Evolutionary conservation across 176 grass and related monocot species (phyloP).

Genomic region (Triticum turgidum): DNA sequence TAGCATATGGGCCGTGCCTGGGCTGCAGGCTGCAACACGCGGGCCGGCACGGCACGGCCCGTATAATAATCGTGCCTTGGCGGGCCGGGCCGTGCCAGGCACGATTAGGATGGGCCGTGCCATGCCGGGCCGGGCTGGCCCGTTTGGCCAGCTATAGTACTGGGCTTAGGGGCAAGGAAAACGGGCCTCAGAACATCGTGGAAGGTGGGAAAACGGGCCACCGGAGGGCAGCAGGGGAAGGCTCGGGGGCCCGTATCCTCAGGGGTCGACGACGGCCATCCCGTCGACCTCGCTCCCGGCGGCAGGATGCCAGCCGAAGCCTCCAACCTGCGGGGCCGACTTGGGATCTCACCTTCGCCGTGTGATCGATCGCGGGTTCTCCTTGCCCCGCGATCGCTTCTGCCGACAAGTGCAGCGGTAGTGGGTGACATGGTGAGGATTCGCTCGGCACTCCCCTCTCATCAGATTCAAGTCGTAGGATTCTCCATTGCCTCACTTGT

Average conservation of each 20-base stretch:
- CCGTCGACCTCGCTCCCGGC: neutral
- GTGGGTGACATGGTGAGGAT: slow-evolving; percentile 9
- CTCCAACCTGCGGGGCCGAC: neutral
- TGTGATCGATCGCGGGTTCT: neutral
- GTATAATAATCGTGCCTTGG: too few relatives aligned
- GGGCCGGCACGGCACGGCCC: too few relatives aligned
- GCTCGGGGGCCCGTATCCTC: neutral
- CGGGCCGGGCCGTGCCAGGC: too few relatives aligned
- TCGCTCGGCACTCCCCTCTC: neutral
- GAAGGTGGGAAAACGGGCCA: neutral
- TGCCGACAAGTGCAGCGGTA: neutral
- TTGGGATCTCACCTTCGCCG: neutral
- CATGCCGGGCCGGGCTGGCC: too few relatives aligned
- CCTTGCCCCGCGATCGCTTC: neutral
- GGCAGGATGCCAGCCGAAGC: neutral
- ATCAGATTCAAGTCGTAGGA: neutral
- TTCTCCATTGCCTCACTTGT: neutral
- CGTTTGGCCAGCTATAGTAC: too few relatives aligned
- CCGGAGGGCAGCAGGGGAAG: too few relatives aligned
- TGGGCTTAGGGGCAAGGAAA: too few relatives aligned
- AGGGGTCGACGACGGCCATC: neutral
- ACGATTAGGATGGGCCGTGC: too few relatives aligned
- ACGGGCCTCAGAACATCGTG: neutral
- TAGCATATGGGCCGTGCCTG: too few relatives aligned
- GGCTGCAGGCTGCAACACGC: too few relatives aligned